These are phyloP conservation scores for Naganishia onofrii DNA, from an alignment of 768 basidiomycete genomes.

Conservation along the genomic window DNA sequence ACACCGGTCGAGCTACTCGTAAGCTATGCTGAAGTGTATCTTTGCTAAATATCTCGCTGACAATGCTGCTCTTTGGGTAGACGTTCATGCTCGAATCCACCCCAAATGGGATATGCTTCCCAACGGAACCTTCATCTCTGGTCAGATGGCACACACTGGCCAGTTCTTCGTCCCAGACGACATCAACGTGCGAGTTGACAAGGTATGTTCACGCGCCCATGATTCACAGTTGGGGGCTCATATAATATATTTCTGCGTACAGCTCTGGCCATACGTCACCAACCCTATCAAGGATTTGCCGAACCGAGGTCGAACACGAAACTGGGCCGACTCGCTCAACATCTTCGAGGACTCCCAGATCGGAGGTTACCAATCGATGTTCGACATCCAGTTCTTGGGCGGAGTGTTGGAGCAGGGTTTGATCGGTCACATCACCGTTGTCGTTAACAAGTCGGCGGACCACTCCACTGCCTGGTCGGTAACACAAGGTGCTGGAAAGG, in stretches of 20 bases:
- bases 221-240: too few relatives aligned
- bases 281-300: conserved; percentile 42
- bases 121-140: conserved; percentile 33
- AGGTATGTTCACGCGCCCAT: conserved; percentile 22
- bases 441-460: conserved; percentile 36
- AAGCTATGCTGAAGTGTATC: conserved; percentile 6
- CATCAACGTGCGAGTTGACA: conserved; percentile 48
- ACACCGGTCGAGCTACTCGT: conserved; percentile 33
- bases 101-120: conserved; percentile 30
- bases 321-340: conserved; percentile 51
- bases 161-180: conserved; percentile 50
- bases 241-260: not conserved
- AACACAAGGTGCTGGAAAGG: conserved; percentile 23
- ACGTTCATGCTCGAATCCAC: conserved; percentile 32
- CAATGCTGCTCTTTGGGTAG: not conserved
- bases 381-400: conserved; percentile 47
- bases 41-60: not conserved
- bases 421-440: conserved; percentile 49
- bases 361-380: conserved; percentile 47
- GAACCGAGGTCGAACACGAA: conserved; percentile 48
- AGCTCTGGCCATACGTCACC: conserved; percentile 40
- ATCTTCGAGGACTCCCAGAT: conserved; percentile 48
- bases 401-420: conserved; percentile 46
- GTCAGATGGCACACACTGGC: conserved; percentile 45
- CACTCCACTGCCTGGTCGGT: conserved; percentile 26